Evolutionary conservation across 2,329 filamentous ascomycete genomes (phyloP), one percentile per base, ranked within the genome.

Genomic region (Byssoonygena ceratinophila): DNA sequence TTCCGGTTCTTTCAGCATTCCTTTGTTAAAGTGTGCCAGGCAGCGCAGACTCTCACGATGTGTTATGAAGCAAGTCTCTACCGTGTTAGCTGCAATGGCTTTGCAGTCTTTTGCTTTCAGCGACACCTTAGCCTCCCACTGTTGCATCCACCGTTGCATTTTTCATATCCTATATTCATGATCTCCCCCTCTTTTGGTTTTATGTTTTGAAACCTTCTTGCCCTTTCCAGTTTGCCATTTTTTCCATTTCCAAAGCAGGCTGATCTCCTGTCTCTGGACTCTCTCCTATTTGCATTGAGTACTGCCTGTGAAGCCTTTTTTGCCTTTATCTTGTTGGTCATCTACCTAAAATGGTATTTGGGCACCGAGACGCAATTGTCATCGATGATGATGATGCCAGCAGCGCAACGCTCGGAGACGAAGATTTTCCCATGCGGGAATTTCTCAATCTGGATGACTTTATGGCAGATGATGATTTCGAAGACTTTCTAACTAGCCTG

Each of bases 401-500:
- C 34, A 52, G 50, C 16, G 16, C n/a, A 4, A 52, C 50, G 4
- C 41, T 52, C 1, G 16, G 7, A 7, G 49, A 18, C 1, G 32
- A 37, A 1, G 43, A 52, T 4, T 18, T 23, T 12, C 20, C 4
- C 6, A 12, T 37, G 1, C 18, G 20, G n/a, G 25, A 27, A 6
- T 1, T n/a, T 2, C 50, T 55, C 18, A 9, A 29, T 4, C 55
- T 60, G 1, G 59, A 58, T 1, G 63, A 66, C 22, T 65, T 59
- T 22, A 48, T 63, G 3, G 58, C 59, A 0, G 64, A 66, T n/a
- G 61, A 63, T 4, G 55, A 59, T 3, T 60, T 63, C 9, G 55
- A 58, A 6, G 25, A 31, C 0, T 55, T 48, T 29, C 36, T 66
- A 0, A 49, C 60, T 0, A 44, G 49, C 6, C 9, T 52, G 16